Conservation (phyloP, 345 rosid genomes). For the Fremontodendron californicum region DNA sequence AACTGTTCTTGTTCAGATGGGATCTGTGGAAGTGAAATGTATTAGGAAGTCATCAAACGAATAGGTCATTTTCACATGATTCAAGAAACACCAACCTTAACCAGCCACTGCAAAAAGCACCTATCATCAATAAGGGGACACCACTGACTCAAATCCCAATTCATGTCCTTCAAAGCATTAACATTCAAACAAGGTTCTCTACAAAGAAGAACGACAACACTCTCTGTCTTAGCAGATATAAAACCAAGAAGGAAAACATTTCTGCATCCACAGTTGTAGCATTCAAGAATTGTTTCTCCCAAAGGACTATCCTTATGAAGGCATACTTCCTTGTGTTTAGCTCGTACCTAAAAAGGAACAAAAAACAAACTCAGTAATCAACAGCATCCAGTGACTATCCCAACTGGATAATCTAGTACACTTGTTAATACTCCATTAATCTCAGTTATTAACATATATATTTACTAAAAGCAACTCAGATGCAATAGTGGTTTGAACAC, state of each 20-base stretch:
- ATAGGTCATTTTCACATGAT: background rate
- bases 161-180: constrained; percentile 99
- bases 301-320: constrained; percentile 99
- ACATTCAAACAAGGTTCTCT: constrained; percentile 98
- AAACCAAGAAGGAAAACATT: constrained; percentile 98
- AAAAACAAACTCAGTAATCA: constrained; percentile 6
- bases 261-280: constrained; percentile 98
- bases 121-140: constrained; percentile 98
- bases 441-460: background rate
- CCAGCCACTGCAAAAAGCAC: constrained; percentile 98
- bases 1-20: constrained; percentile 99
- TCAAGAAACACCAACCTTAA: constrained; percentile 57
- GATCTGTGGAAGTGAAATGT: constrained; percentile 44
- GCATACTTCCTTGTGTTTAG: constrained; percentile 99
- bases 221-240: constrained; percentile 96
- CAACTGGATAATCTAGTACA: background rate
- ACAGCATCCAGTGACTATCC: background rate
- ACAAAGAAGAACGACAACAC: constrained; percentile 98
- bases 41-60: constrained; percentile 21
- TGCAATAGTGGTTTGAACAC: background rate
- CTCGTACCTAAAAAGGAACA: constrained; percentile 70
- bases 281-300: constrained; percentile 98
- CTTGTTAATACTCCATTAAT: background rate
- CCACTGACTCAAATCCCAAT: constrained; percentile 99
- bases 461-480: background rate